Evolutionary conservation across 805 yeast genomes (phyloP), one percentile per base, ranked within the genome.

Genomic region (Grigorovia transvaalensis): DNA sequence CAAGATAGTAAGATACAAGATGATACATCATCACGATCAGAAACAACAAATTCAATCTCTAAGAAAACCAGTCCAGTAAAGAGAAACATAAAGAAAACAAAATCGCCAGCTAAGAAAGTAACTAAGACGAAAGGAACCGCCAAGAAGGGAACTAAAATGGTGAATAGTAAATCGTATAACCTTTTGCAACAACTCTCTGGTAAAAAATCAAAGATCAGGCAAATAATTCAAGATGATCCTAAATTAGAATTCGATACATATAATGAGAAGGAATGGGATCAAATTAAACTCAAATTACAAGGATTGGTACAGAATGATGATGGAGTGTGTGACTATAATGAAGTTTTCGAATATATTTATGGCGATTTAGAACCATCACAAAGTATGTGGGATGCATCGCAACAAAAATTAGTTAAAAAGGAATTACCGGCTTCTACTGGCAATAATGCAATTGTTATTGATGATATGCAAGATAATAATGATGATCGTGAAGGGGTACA

Each of bases 161-260:
- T 12, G 11, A 15, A 23, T 9, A 45, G 57, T 4, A 56, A 61
- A 43, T 50, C 59, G 12, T 56, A 54, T 40, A 52, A 47, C 38
- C 51, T 63, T 29, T 35, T 62, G 44, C 56, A 57, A 30, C 57
- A 59, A 40, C 49, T 67, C n/a, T 66, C 70, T 5, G 71, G 70
- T 1, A 67, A 67, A 44, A 60, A 61, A 35, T 53, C 50, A 18
- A 67, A 67, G 50, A 58, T 64, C 2, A 59, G 57, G 46, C 64
- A 64, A 46, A 56, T 65, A 44, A 49, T 63, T 4, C 44, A 23
- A 4, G 47, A 47, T 4, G 29, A 43, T 27, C 12, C 27, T 6
- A 9, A 38, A 4, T 46, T 27, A 18, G 18, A 18, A 9, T 56
- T 48, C 50, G 64, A 64, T 42, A 61, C 62, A 1, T 67, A 64